Percentiles rank a stretch among this genome's conserved stretches.
These are phyloP conservation scores for Aspergillus diversus DNA, from an alignment of 495 filamentous ascomycete genomes.

Conservation along the genomic window DNA sequence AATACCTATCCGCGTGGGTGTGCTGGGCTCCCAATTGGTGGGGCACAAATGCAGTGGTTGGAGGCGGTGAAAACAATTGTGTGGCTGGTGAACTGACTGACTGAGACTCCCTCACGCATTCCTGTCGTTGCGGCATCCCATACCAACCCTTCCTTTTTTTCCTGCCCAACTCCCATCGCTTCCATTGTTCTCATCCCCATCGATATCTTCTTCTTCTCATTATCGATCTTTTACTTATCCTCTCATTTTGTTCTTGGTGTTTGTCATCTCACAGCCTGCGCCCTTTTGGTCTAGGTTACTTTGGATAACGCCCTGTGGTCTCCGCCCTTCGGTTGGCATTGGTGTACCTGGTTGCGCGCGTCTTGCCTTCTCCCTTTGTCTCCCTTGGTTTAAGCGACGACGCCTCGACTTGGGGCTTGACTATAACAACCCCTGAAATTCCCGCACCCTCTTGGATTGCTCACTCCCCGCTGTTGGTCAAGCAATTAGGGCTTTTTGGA, in stretches of 20 bases:
- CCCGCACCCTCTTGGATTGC: not conserved
- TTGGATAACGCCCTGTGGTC: slow-evolving; percentile 7
- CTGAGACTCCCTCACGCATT: slow-evolving; percentile 10
- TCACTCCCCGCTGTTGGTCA: not conserved
- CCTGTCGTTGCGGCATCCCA: slow-evolving; percentile 16
- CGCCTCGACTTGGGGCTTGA: not conserved
- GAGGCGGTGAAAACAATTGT: slow-evolving; percentile 11
- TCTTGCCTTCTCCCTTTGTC: slow-evolving; percentile 22
- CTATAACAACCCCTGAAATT: not conserved
- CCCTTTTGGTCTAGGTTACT: slow-evolving; percentile 6
- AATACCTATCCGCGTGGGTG: no score
- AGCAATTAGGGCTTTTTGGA: not conserved
- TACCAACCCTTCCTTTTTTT: slow-evolving; percentile 6
- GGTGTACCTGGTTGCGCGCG: slow-evolving; percentile 19
- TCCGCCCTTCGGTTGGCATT: slow-evolving; percentile 22
- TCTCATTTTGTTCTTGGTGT: slow-evolving; percentile 11
- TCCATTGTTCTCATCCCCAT: slow-evolving; percentile 10
- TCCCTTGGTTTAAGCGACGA: slow-evolving; percentile 18
- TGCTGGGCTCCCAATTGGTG: not conserved
- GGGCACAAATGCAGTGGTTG: slow-evolving; percentile 6
- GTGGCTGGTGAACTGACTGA: slow-evolving; percentile 21
- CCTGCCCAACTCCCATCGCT: slow-evolving; percentile 5
- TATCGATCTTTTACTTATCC: slow-evolving; percentile 11
- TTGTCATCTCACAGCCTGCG: not conserved
- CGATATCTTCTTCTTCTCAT: slow-evolving; percentile 3